Percentiles rank a stretch among this genome's conserved stretches.
Conservation (phyloP, 1,284 basidiomycete species). For the Ceratobasidium sp. region DNA sequence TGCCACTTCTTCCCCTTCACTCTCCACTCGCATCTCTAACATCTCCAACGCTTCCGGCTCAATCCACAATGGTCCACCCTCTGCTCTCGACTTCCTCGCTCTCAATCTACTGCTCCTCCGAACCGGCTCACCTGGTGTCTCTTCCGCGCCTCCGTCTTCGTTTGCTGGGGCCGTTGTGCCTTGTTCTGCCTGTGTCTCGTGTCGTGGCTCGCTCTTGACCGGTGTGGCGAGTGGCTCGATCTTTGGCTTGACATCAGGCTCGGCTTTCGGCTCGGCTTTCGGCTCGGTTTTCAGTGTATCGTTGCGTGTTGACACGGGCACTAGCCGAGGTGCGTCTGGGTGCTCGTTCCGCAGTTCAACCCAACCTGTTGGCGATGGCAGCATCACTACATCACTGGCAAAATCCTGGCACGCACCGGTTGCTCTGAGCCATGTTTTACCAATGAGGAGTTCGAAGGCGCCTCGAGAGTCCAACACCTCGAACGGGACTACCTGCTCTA, state of each 20-base stretch:
- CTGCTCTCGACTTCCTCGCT: background rate
- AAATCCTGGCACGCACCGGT: constrained; percentile 21
- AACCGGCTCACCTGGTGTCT: constrained; percentile 9
- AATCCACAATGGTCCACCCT: background rate
- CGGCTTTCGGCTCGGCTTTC: background rate
- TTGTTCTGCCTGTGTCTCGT: no score
- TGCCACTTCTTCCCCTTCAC: background rate
- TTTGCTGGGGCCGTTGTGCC: no score
- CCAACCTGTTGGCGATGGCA: background rate
- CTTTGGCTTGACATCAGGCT: no score
- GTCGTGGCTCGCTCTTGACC: no score
- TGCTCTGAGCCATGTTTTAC: constrained; percentile 14
- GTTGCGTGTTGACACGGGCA: background rate
- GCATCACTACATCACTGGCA: background rate
- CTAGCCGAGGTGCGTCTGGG: background rate
- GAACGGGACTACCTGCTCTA: background rate
- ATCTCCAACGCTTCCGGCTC: background rate
- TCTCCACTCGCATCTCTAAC: background rate
- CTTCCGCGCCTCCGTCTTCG: no score
- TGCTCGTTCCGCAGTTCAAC: constrained; percentile 13
- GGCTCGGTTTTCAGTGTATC: background rate
- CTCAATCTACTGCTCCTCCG: background rate
- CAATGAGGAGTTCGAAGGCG: constrained; percentile 19
- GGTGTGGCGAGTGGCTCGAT: no score
- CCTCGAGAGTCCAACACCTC: constrained; percentile 19